These are phyloP conservation scores for Melampsora abietis-canadensis DNA, from an alignment of 1,284 basidiomycete genomes.

Conservation along the genomic window DNA sequence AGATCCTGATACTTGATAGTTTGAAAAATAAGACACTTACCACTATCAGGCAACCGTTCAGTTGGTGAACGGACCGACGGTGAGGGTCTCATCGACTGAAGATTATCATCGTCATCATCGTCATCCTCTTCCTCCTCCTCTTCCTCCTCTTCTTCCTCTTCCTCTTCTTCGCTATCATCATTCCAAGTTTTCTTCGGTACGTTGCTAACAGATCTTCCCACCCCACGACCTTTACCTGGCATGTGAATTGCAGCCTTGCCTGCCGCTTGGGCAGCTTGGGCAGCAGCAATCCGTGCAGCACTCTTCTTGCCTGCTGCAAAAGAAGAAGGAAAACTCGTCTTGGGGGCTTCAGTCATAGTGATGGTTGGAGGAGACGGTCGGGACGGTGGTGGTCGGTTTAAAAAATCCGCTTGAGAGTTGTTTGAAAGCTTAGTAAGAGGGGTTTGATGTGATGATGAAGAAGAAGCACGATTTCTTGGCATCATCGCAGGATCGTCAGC, in stretches of 20 bases:
- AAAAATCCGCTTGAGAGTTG: constrained; percentile 10
- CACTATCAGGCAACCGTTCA: background rate
- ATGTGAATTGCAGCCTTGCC: constrained; percentile 45
- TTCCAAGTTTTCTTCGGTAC: constrained; percentile 1
- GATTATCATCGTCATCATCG: constrained; percentile 47
- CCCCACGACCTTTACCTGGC: constrained; percentile 43
- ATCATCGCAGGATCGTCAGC: background rate
- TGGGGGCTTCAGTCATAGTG: constrained; percentile 36
- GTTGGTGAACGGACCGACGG: background rate
- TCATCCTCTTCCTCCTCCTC: constrained; percentile 49
- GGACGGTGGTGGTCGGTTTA: constrained; percentile 17
- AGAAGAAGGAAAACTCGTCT: constrained; percentile 44
- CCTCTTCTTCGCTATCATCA: constrained; percentile 22
- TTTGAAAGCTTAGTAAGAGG: background rate
- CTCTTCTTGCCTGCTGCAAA: constrained; percentile 47
- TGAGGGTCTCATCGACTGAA: constrained; percentile 15
- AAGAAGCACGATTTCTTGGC: background rate
- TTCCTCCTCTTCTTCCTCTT: constrained; percentile 46
- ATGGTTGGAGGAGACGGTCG: constrained; percentile 3
- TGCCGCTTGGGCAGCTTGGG: constrained; percentile 46
- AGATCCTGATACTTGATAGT: background rate
- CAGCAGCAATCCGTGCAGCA: constrained; percentile 47
- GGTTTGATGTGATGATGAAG: background rate
- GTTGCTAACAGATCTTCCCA: background rate
- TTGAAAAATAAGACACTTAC: background rate